A percentile compares a stretch with the other conserved stretches of the same genome.
These are phyloP conservation scores for Trichosporon coremiiforme DNA, from an alignment of 1,284 basidiomycete species.

Conservation along the genomic window DNA sequence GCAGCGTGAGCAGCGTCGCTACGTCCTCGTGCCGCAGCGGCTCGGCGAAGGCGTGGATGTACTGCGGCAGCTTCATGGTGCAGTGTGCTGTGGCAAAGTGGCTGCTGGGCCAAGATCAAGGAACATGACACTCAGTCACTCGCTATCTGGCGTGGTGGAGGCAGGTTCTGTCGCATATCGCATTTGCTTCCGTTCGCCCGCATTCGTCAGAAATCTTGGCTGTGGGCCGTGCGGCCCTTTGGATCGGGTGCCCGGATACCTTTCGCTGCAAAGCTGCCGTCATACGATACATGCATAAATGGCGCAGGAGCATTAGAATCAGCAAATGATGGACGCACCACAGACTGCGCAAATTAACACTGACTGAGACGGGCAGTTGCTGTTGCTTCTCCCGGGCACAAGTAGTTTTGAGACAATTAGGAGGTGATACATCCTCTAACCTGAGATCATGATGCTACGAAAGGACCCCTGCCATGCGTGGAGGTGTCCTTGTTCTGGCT, in stretches of 20 bases:
- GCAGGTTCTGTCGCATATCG: background rate
- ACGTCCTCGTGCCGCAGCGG: constrained; percentile 44
- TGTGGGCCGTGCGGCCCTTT: background rate
- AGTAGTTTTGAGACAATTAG: background rate
- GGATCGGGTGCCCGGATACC: background rate
- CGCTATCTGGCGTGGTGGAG: constrained; percentile 11
- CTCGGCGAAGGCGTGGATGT: constrained; percentile 43
- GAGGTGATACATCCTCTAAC: constrained; percentile 16
- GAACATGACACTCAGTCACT: background rate
- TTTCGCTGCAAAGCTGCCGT: background rate
- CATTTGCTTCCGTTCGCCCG: background rate
- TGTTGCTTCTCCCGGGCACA: background rate
- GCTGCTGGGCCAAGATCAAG: background rate
- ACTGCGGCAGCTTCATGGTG: constrained; percentile 51
- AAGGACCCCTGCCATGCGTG: background rate
- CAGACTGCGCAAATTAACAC: too few relatives aligned
- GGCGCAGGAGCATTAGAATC: too few relatives aligned
- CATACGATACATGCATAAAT: background rate
- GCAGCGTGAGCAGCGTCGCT: constrained; percentile 37
- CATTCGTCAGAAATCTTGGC: background rate
- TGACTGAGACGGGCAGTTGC: too few relatives aligned
- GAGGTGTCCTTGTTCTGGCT: background rate
- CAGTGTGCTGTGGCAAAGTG: background rate
- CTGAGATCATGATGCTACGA: constrained; percentile 15
- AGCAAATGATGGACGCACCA: too few relatives aligned